phyloP scores from a whole-genome alignment of 2,329 filamentous ascomycete species.

The Colletotrichum falcatum region DNA sequence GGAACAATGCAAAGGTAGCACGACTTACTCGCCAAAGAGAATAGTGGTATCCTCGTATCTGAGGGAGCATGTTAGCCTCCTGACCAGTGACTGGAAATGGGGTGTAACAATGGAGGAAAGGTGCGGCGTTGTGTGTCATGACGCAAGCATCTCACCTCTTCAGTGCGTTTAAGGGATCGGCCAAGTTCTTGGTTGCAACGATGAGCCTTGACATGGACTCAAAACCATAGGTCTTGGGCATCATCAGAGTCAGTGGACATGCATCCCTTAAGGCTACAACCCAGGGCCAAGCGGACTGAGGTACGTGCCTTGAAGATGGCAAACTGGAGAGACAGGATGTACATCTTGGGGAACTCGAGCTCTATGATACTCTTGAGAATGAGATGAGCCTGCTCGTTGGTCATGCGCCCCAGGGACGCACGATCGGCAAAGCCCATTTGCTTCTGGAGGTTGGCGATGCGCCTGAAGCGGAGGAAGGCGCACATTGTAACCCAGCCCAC shows the following conservation, averaged over 20 bases:
- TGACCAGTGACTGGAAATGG: neutral
- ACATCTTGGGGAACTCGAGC: slow-evolving; percentile 55
- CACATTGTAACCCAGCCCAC: slow-evolving; percentile 51
- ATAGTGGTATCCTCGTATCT: slow-evolving; percentile 57
- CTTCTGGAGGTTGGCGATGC: slow-evolving; percentile 47
- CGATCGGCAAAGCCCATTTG: slow-evolving; percentile 51
- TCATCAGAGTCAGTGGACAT: neutral
- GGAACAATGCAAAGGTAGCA: neutral
- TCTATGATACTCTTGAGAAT: slow-evolving; percentile 53
- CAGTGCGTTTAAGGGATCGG: slow-evolving; percentile 46
- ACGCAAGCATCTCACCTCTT: slow-evolving; percentile 49
- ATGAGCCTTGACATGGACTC: slow-evolving; percentile 54
- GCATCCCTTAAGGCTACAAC: too few species aligned
- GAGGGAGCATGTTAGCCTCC: neutral
- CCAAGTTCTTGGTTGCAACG: slow-evolving; percentile 51
- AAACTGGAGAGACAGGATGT: slow-evolving; percentile 52
- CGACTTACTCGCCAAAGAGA: slow-evolving; percentile 52
- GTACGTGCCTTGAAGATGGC: slow-evolving; percentile 54
- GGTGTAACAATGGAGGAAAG: neutral
- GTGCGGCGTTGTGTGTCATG: neutral
- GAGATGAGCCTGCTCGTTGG: slow-evolving; percentile 57
- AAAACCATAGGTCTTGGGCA: slow-evolving; percentile 54
- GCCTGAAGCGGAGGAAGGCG: slow-evolving; percentile 52
- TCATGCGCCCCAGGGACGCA: slow-evolving; percentile 54
- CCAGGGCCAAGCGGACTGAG: neutral